Evolutionary conservation across 768 basidiomycete species (phyloP), one percentile per base, ranked within the genome.

Genomic region (Termitomyces sp.): DNA sequence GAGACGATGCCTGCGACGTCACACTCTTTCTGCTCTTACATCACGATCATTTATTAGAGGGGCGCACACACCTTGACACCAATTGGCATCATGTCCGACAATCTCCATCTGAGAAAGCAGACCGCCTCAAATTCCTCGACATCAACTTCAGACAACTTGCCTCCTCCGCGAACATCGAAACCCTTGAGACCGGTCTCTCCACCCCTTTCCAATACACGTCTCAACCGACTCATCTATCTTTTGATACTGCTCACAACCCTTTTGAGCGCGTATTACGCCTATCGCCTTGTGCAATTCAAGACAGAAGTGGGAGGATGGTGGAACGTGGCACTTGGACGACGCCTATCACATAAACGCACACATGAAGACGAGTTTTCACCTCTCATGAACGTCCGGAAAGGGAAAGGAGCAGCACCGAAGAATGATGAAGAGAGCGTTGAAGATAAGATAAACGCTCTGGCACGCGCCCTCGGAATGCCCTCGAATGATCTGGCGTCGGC

Each of bases 401-500:
- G 44, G 55, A 29, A 31, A 58, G 22, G 41, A 38, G 42, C 13
- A 46, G 38, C 39, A 3, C 13, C 29, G 20, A 23, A 7, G 13
- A 32, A 46, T 27, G 50, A 51, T 4, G 38, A 52, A 25, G 63
- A 66, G 4, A 74, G 65, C 4, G 73, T 89, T 38, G 85, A 88
- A 61, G 72, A 74, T 4, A 73, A 76, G 33, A 80, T 89, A 51
- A 78, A 81, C 48, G 80, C 76, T 13, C 73, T 90, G 11, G 88
- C 88, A 11, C 69, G 71, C 7, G 82, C 78, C 31, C 71, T 90
- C 29, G 88, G 86, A 1, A 78, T 89, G 62, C 77, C 81, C 0
- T 73, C 83, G 15, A 69, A 72, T 38, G 82, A 86, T 35, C 70
- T 90, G 1, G 86, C 88, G 2, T 74, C 72, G 16, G 88, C 86